These are phyloP conservation scores for Corniculantispora saksenae DNA, from an alignment of 2,329 filamentous ascomycete species.

Conservation along the genomic window DNA sequence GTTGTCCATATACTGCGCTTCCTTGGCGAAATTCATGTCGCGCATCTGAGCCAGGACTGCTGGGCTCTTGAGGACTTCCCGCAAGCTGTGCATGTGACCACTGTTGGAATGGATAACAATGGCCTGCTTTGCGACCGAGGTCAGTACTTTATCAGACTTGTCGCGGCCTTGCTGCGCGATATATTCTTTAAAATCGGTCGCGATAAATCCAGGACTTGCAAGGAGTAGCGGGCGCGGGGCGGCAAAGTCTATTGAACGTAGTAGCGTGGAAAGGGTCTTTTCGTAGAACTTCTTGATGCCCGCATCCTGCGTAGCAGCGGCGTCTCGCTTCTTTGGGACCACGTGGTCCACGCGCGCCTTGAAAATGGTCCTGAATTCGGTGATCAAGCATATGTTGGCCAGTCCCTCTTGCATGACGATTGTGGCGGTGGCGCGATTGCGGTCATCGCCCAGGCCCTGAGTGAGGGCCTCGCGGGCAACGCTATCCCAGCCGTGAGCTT, in stretches of 20 bases:
- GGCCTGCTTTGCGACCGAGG: slow-evolving; percentile 60
- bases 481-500: slow-evolving; percentile 84
- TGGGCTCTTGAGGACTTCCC: slow-evolving; percentile 81
- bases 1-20: slow-evolving; percentile 81
- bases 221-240: slow-evolving; percentile 73
- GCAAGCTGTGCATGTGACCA: slow-evolving; percentile 82
- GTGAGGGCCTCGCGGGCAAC: slow-evolving; percentile 76
- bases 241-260: slow-evolving; percentile 75
- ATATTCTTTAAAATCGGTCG: slow-evolving; percentile 76
- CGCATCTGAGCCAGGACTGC: slow-evolving; percentile 76
- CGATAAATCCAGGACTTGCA: slow-evolving; percentile 87
- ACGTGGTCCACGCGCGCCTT: slow-evolving; percentile 63
- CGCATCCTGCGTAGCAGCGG: slow-evolving; percentile 66
- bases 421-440: slow-evolving; percentile 80
- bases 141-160: slow-evolving; percentile 67
- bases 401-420: slow-evolving; percentile 91
- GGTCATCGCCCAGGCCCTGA: slow-evolving; percentile 77
- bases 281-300: slow-evolving; percentile 75
- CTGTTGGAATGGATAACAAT: slow-evolving; percentile 82
- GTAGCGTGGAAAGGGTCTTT: slow-evolving; percentile 71
- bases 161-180: slow-evolving; percentile 61
- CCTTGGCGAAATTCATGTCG: slow-evolving; percentile 84
- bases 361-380: slow-evolving; percentile 75
- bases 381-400: slow-evolving; percentile 81
- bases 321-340: slow-evolving; percentile 67